Evolutionary conservation across 371 early-diverging fungal genomes (phyloP), one percentile per base, ranked within the genome.

Genomic region (Rhizopus stolonifer): DNA sequence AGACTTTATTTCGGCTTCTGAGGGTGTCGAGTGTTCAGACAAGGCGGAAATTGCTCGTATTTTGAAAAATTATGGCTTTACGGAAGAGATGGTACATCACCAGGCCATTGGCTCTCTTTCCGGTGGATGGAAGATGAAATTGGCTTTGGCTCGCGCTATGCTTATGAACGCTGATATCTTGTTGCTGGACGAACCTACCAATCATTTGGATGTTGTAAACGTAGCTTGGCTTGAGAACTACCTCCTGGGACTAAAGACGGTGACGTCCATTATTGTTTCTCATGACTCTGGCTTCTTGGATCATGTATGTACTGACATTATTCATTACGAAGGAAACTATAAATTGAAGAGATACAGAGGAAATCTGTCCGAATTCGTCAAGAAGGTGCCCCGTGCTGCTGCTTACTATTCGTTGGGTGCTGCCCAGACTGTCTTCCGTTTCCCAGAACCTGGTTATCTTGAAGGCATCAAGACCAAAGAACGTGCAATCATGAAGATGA

Each of bases 41-140:
- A 66, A 68, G 34, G 73, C 64, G 5, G 69, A 77, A 48, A 82
- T 87, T 56, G 71, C 67, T 45, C 69, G 77, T 52, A 81, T 81
- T 60, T 74, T 90, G 54, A 62, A 69, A 46, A 71, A 77, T 21
- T 84, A 88, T 64, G 88, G 87, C 53, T 90, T 90, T 77, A 72
- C 79, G 59, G 83, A 83, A 47, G 79, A 74, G 24, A 82, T 84
- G 80, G 78, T 79, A 34, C 71, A 72, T 44, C 80, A 84, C 60
- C 58, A 60, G 56, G 67, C 85, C 46, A 85, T 90, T 65, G 83
- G 83, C 49, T 80, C 83, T 48, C 81, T 94, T 15, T 89, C 90
- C 54, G 93, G 93, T 73, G 92, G 92, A 46, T 91, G 91, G 89
- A 91, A 90, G 78, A 92, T 90, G 87, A 88, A 91, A 80, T 72